Conservation (phyloP, 768 basidiomycete genomes). For the Suillus subluteus region DNA sequence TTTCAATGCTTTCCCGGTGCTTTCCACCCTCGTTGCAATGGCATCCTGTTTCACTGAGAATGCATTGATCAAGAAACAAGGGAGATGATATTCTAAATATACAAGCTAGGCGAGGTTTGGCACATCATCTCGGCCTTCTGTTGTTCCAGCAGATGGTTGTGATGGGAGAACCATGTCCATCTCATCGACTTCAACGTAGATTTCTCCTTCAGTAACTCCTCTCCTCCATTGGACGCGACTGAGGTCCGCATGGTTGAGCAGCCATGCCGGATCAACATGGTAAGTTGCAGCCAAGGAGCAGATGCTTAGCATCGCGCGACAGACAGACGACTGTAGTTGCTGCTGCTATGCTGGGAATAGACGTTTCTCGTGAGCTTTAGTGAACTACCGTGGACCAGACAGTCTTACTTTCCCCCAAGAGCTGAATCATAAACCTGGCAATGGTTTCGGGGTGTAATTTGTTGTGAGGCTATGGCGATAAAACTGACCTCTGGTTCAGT, state of each 20-base stretch:
- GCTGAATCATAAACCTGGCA: constrained; percentile 16
- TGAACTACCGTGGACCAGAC: background rate
- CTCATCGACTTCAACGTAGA: constrained; percentile 25
- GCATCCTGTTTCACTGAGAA: background rate
- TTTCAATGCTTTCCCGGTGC: too few species aligned
- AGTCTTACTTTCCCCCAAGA: constrained; percentile 15
- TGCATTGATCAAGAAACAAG: too few species aligned
- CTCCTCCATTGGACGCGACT: constrained; percentile 44
- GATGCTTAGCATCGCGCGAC: constrained; percentile 43
- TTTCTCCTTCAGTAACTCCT: constrained; percentile 42
- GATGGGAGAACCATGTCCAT: background rate
- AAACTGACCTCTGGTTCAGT: constrained; percentile 14
- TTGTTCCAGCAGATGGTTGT: too few species aligned
- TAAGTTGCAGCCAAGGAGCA: constrained; percentile 45
- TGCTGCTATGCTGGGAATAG: constrained; percentile 11
- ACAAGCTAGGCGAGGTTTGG: too few species aligned
- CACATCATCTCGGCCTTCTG: too few species aligned
- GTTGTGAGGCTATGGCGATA: background rate
- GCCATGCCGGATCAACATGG: constrained; percentile 46
- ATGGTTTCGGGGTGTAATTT: background rate
- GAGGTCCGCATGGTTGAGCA: constrained; percentile 49
- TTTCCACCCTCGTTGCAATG: background rate
- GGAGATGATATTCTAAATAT: too few species aligned
- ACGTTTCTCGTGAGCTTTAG: background rate
- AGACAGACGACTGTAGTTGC: constrained; percentile 32